phyloP scores from a whole-genome alignment of 2,329 filamentous ascomycete species.

The Fusarium citri region DNA sequence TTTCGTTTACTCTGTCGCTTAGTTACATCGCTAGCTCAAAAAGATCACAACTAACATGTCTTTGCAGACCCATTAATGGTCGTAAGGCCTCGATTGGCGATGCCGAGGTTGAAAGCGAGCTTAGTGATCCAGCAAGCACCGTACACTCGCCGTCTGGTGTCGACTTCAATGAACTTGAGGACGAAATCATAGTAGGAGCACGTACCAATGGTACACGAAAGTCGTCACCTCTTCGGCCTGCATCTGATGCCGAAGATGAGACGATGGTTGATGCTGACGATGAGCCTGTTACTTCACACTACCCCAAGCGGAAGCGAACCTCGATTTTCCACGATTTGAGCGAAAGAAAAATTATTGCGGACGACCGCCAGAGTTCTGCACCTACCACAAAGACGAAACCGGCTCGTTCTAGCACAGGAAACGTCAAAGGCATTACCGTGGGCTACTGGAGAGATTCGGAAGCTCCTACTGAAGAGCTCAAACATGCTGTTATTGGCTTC shows the following conservation, averaged over 20 bases:
- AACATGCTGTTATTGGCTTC: conserved; percentile 71
- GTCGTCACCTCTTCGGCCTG: conserved; percentile 50
- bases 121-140: conserved; percentile 56
- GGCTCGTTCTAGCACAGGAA: conserved; percentile 46
- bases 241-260: conserved; percentile 56
- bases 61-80: conserved; percentile 47
- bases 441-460: conserved; percentile 71
- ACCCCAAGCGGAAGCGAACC: conserved; percentile 67
- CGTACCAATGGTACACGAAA: conserved; percentile 55
- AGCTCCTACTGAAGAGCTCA: conserved; percentile 60
- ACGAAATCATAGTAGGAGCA: conserved; percentile 65
- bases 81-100: conserved; percentile 51
- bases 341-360: conserved; percentile 59
- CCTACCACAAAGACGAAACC: conserved; percentile 45
- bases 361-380: conserved; percentile 45
- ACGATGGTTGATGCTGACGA: conserved; percentile 58
- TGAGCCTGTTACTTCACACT: conserved; percentile 54
- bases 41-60: conserved; percentile 40
- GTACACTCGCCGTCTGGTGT: conserved; percentile 54
- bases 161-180: conserved; percentile 57
- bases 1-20: background rate
- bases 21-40: background rate
- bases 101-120: conserved; percentile 56
- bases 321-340: conserved; percentile 62
- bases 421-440: conserved; percentile 62